A percentile compares a stretch with the other conserved stretches of the same genome.
Evolutionary conservation across 805 yeast genomes (phyloP).

Genomic region (Metschnikowia aberdeeniae): DNA sequence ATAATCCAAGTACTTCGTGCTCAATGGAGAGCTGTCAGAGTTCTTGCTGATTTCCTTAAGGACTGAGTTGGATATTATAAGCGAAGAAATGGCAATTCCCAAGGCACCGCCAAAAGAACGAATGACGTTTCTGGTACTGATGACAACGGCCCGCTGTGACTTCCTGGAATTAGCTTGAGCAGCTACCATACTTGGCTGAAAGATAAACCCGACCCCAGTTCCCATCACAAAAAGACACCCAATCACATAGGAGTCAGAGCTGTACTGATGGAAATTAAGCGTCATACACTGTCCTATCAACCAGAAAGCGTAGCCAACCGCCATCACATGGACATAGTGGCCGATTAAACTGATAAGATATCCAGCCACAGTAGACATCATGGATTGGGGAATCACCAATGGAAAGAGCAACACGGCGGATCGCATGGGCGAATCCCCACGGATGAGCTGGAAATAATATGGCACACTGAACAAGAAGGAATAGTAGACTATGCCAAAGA

Average conservation of each 20-base stretch:
- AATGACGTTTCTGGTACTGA: conserved; percentile 52
- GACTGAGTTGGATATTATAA: conserved; percentile 35
- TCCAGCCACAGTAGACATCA: conserved; percentile 43
- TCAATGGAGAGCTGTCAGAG: conserved; percentile 1
- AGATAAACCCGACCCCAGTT: conserved; percentile 45
- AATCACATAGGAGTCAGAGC: conserved; percentile 33
- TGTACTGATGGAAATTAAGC: conserved; percentile 26
- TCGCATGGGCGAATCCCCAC: conserved; percentile 34
- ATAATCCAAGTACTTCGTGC: conserved; percentile 16
- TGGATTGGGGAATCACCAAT: conserved; percentile 35
- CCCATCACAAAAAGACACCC: conserved; percentile 35
- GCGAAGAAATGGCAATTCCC: conserved; percentile 48
- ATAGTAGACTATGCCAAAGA: conserved; percentile 48
- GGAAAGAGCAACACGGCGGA: conserved; percentile 43
- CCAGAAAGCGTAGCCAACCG: conserved; percentile 42
- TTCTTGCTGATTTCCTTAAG: conserved; percentile 19
- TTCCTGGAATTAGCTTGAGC: conserved; percentile 49
- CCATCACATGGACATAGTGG: conserved; percentile 39
- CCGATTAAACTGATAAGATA: conserved; percentile 40
- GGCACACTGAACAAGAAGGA: conserved; percentile 48
- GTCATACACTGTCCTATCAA: conserved; percentile 38
- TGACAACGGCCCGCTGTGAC: conserved; percentile 55
- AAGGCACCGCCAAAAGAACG: conserved; percentile 61
- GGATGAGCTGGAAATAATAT: conserved; percentile 44
- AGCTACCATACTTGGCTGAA: conserved; percentile 56